These are phyloP conservation scores for Brassica cretica DNA, from an alignment of 345 rosid species.

Conservation along the genomic window DNA sequence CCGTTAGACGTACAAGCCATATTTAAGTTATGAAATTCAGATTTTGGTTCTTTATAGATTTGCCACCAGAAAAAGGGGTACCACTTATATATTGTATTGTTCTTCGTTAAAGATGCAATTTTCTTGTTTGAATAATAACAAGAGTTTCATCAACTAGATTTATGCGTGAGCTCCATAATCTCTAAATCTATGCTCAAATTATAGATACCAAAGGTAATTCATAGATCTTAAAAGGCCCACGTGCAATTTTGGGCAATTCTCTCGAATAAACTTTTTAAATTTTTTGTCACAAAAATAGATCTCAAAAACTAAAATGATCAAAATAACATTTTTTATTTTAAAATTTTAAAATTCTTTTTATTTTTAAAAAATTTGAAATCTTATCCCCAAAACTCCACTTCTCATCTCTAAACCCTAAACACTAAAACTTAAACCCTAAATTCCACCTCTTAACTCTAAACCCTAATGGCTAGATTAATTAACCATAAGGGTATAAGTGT, in stretches of 20 bases:
- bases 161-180: neutral
- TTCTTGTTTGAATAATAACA: neutral
- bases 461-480: too few relatives aligned
- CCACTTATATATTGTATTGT: neutral
- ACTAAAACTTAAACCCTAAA: too few relatives aligned
- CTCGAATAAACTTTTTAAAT: too few relatives aligned
- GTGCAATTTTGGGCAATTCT: neutral
- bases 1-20: neutral
- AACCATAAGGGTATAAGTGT: too few relatives aligned
- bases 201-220: neutral
- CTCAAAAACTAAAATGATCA: too few relatives aligned
- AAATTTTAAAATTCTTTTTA: too few relatives aligned
- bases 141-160: neutral
- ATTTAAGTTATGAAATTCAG: constrained; percentile 5
- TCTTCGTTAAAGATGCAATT: constrained; percentile 1
- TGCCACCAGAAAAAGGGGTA: constrained; percentile 27
- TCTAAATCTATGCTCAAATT: neutral
- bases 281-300: too few relatives aligned
- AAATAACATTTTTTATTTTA: too few relatives aligned
- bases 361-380: too few relatives aligned
- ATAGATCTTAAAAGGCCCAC: constrained; percentile 6
- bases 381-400: too few relatives aligned
- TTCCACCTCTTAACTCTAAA: too few relatives aligned
- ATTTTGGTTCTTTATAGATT: constrained; percentile 36
- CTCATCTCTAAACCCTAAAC: too few relatives aligned